Evolutionary conservation across 768 basidiomycete genomes (phyloP), one percentile per base, ranked within the genome.

Genomic region (Tubosaeta sp.): DNA sequence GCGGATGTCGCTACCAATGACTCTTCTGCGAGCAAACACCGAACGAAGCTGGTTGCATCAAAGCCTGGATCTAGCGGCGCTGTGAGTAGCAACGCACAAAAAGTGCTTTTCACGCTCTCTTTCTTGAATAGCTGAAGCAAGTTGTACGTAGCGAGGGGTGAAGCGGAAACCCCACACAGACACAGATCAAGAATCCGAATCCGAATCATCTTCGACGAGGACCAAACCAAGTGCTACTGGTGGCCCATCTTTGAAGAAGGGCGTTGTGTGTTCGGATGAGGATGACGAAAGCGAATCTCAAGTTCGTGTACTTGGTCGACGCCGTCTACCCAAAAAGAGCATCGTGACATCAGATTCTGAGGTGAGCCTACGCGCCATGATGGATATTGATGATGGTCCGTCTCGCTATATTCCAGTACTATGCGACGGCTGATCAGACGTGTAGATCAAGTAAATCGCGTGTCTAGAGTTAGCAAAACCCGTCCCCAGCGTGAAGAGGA

Each of bases 371-470:
- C 65, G 66, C n/a, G 84, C 79, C 10, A 77, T 88, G 74, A 88
- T 88, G 86, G 87, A 90, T 46, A 76, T 88, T 49, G 86, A 88
- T 51, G 88, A 89, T 59, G 81, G 88, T 85, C 55, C 14, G 72
- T 60, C 42, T 69, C 73, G 12, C 61, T 60, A 17, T n/a, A 41
- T 27, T 9, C 25, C 10, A 0, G 9, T 11, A 59, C 65, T 14
- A 61, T 63, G 1, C 3, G 58, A n/a, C 46, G 1, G 32, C 38
- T 58, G 43, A 68, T 26, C n/a, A 0, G 2, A 12, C 16, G 17
- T 3, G 14, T 27, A 71, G 67, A 67, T 9, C 49, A 61, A 52
- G 65, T 71, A 25, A 52, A 67, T 32, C 59, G 49, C 5, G 63
- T 52, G 4, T 50, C 63, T 39, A 48, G 65, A 62, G 27, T 54